Evolutionary conservation across 345 rosid genomes (phyloP).

Genomic region (Chamaenerion angustifolium): DNA sequence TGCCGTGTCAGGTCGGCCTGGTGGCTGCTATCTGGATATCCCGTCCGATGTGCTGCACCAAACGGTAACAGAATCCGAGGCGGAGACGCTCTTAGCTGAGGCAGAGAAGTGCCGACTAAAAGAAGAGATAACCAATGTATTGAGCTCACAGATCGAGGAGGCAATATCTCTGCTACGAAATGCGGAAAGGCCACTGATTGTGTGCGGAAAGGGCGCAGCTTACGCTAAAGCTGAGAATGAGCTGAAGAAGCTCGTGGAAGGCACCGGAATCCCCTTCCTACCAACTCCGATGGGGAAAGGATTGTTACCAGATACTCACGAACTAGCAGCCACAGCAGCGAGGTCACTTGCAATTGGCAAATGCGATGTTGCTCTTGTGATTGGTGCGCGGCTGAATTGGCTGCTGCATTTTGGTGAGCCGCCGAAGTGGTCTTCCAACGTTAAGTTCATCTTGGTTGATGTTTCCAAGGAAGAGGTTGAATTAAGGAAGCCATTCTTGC

Average conservation of each 20-base stretch:
- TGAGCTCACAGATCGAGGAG: slow-evolving; percentile 38
- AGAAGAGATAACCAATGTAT: slow-evolving; percentile 10
- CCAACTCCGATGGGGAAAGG: slow-evolving; percentile 99
- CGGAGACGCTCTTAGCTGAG: slow-evolving; percentile 31
- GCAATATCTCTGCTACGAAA: slow-evolving; percentile 48
- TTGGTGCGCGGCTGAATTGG: slow-evolving; percentile 97
- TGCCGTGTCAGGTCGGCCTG: slow-evolving; percentile 62
- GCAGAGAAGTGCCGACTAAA: slow-evolving; percentile 11
- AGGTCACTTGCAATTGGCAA: slow-evolving; percentile 92
- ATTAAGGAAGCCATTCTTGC: slow-evolving; percentile 61
- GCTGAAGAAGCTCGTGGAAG: slow-evolving; percentile 54
- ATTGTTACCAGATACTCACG: slow-evolving; percentile 77
- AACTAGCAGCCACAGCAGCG: slow-evolving; percentile 78
- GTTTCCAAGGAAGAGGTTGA: slow-evolving; percentile 65
- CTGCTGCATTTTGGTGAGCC: slow-evolving; percentile 88
- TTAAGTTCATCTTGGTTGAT: slow-evolving; percentile 72
- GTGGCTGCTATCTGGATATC: slow-evolving; percentile 83
- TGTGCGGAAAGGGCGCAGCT: slow-evolving; percentile 93
- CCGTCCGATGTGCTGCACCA: slow-evolving; percentile 85
- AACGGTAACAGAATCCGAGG: slow-evolving; percentile 52
- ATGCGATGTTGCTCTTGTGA: slow-evolving; percentile 82
- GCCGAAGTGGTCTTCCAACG: slow-evolving; percentile 84
- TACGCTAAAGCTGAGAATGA: slow-evolving; percentile 67
- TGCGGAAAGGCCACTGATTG: slow-evolving; percentile 84
- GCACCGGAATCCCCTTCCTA: slow-evolving; percentile 73